Percentiles rank a stretch among this genome's conserved stretches.
phyloP scores from a whole-genome alignment of 768 basidiomycete genomes.

The Mrakia hoshinonis region DNA sequence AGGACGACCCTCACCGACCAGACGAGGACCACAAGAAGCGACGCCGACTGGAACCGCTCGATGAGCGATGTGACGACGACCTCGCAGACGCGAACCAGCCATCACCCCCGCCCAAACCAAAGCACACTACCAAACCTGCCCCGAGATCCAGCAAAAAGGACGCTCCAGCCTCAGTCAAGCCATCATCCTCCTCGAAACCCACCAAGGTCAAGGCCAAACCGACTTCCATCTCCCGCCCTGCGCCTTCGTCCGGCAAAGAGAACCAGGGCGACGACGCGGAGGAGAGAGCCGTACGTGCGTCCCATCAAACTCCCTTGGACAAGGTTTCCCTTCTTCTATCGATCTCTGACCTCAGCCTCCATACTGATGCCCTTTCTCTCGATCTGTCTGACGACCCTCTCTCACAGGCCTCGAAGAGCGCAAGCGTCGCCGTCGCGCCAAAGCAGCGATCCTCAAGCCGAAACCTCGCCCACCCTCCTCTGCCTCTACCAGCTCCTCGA shows the following conservation, averaged over 20 bases:
- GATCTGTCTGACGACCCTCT: background rate
- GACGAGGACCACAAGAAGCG: background rate
- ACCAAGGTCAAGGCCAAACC: background rate
- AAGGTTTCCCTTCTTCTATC: background rate
- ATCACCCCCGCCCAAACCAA: background rate
- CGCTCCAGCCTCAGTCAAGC: background rate
- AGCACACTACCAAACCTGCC: background rate
- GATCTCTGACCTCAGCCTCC: background rate
- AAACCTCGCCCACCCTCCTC: background rate
- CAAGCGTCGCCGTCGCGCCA: conserved; percentile 1
- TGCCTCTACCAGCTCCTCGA: background rate
- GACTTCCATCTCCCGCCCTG: background rate
- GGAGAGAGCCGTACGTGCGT: conserved; percentile 6
- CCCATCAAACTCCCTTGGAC: conserved; percentile 11
- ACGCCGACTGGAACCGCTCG: conserved; percentile 1
- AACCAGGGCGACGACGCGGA: background rate
- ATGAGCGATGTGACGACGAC: background rate
- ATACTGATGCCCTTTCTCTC: too few relatives aligned
- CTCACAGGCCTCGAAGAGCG: conserved; percentile 7
- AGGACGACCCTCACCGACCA: background rate
- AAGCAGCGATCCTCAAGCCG: conserved; percentile 8
- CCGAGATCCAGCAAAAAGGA: background rate
- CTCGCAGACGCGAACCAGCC: background rate
- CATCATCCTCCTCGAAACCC: background rate
- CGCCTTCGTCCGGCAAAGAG: background rate